These are phyloP conservation scores for Aspergillus ustus DNA, from an alignment of 2,329 filamentous ascomycete genomes.

Conservation along the genomic window DNA sequence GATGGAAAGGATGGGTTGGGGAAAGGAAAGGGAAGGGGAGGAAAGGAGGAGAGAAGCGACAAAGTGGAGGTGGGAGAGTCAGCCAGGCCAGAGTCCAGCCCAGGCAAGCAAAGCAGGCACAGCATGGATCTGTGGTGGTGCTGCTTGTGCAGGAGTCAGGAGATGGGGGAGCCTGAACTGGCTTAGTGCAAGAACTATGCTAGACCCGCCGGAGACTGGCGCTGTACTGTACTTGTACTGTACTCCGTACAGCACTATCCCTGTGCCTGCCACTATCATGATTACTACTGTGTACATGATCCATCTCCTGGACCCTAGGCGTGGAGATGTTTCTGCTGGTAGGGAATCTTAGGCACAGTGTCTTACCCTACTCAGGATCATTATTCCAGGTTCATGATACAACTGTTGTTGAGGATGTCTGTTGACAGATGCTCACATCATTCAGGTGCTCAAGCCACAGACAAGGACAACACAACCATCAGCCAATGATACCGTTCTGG, in stretches of 20 bases:
- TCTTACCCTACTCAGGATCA: neutral
- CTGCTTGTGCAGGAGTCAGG: constrained; percentile 18
- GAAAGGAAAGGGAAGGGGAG: constrained; percentile 18
- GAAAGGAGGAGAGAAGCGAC: constrained; percentile 21
- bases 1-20: constrained; percentile 32
- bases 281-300: neutral
- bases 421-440: neutral
- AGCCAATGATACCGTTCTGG: neutral
- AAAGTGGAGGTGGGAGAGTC: constrained; percentile 3
- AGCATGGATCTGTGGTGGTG: neutral
- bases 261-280: neutral
- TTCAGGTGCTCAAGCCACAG: neutral
- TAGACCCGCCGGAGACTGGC: neutral
- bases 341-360: neutral
- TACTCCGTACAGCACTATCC: neutral
- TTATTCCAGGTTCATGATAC: neutral
- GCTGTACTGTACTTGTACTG: neutral
- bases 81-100: constrained; percentile 2
- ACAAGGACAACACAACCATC: neutral
- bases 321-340: neutral
- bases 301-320: too few species aligned
- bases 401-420: neutral
- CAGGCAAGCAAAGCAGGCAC: neutral
- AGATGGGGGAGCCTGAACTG: constrained; percentile 18
- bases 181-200: neutral